These are phyloP conservation scores for Schwanniomyces polymorphus DNA, from an alignment of 805 yeast species.

Conservation along the genomic window DNA sequence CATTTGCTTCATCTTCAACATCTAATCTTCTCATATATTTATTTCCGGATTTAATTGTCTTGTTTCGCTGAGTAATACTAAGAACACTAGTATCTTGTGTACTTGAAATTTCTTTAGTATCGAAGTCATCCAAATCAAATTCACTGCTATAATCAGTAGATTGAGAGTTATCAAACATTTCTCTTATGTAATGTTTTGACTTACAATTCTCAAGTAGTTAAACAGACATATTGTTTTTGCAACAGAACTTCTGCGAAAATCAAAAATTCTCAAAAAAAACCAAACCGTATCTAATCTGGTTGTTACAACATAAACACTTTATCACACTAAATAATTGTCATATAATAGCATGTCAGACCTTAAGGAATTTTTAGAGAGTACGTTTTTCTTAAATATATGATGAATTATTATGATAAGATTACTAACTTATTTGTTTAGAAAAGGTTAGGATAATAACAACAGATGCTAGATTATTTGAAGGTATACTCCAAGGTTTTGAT, in stretches of 20 bases:
- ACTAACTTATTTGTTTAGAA: slow-evolving; percentile 17
- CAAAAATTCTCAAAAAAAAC: not conserved
- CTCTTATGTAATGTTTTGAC: not conserved
- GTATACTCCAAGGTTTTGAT: slow-evolving; percentile 57
- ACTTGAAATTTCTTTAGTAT: not conserved
- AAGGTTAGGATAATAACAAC: slow-evolving; percentile 42
- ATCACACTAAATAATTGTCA: not conserved
- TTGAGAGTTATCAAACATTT: slow-evolving; percentile 5
- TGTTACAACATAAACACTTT: not conserved
- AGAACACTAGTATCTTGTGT: not conserved
- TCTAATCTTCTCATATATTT: not conserved
- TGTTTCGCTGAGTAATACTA: not conserved
- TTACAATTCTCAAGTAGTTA: not conserved
- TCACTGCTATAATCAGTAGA: slow-evolving; percentile 24
- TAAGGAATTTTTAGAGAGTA: slow-evolving; percentile 32
- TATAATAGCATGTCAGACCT: slow-evolving; percentile 26
- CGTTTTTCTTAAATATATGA: slow-evolving; percentile 11
- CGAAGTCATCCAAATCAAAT: slow-evolving; percentile 10
- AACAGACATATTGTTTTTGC: not conserved
- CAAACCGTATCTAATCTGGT: not conserved
- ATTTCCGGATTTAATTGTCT: not conserved
- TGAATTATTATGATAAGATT: not conserved
- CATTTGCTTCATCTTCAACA: not conserved
- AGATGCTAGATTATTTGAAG: slow-evolving; percentile 45
- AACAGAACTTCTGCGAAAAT: not conserved